Conservation (phyloP, 352 stramenopile species). For the Pythium scleroteichum region DNA sequence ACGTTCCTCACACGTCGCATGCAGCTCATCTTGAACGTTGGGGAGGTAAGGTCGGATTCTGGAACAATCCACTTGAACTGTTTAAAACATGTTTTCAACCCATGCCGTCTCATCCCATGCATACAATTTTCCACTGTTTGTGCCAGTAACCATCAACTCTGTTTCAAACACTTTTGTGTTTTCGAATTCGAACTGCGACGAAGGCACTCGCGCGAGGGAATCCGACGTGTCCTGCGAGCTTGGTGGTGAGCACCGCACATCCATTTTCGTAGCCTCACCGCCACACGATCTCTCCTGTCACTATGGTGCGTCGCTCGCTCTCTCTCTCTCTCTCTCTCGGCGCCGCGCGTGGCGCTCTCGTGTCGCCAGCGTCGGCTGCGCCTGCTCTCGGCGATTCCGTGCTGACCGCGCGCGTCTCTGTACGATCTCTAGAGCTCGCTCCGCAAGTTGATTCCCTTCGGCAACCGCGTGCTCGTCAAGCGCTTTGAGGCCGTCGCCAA, state of each 20-base stretch:
- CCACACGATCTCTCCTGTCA: constrained; percentile 23
- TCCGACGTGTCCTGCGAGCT: no score
- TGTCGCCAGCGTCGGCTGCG: no score
- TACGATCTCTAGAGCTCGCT: constrained; percentile 37
- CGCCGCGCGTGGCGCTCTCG: no score
- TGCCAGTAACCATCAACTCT: background rate
- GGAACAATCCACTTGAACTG: constrained; percentile 27
- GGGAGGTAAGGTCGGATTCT: constrained; percentile 20
- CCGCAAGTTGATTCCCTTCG: constrained; percentile 92
- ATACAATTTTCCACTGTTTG: no score
- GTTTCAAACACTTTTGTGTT: constrained; percentile 22
- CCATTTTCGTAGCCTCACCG: constrained; percentile 28
- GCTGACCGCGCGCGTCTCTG: no score
- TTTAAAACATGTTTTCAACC: constrained; percentile 9
- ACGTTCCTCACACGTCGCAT: constrained; percentile 3
- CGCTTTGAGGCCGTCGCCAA: constrained; percentile 90
- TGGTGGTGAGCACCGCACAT: constrained; percentile 7
- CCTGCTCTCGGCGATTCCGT: no score
- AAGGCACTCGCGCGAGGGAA: constrained; percentile 13
- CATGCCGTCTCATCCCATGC: no score
- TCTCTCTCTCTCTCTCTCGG: no score
- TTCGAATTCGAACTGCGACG: constrained; percentile 15
- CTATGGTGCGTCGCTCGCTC: constrained; percentile 15
- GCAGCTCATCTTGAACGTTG: constrained; percentile 7
- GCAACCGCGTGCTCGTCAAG: constrained; percentile 95